Conservation (phyloP, 2,329 filamentous ascomycete species). For the Penicillium expansum region DNA sequence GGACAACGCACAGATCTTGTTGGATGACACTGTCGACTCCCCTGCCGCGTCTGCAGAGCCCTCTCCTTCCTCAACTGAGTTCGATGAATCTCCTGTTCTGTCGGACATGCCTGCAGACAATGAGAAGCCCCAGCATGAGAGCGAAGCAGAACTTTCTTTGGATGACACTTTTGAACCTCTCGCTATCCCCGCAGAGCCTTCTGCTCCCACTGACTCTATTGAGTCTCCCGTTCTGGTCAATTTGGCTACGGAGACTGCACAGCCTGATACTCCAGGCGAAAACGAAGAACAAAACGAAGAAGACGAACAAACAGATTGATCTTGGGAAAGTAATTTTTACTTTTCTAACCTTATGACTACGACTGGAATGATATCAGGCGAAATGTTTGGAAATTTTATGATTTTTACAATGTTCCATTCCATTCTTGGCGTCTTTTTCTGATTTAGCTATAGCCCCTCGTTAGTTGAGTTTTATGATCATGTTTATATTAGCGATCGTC, state of each 20-base stretch:
- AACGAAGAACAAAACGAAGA: neutral
- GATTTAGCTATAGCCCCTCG: slow-evolving; percentile 3
- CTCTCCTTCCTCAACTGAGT: no score
- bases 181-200: no score
- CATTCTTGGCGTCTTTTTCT: neutral
- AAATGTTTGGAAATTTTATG: slow-evolving; percentile 9
- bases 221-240: neutral
- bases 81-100: no score
- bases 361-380: slow-evolving; percentile 20
- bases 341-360: slow-evolving; percentile 5
- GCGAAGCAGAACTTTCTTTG: no score
- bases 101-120: no score
- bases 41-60: no score
- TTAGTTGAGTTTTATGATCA: neutral
- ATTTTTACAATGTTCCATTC: neutral
- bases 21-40: no score
- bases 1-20: no score
- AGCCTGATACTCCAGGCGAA: neutral
- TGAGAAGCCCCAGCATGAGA: no score
- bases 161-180: no score
- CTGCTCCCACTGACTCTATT: no score
- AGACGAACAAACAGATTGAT: neutral
- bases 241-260: neutral
- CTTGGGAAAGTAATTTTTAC: neutral
- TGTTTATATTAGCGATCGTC: neutral